Evolutionary conservation across 805 yeast species (phyloP), one percentile per base, ranked within the genome.

Genomic region (Starmerella etchellsii): DNA sequence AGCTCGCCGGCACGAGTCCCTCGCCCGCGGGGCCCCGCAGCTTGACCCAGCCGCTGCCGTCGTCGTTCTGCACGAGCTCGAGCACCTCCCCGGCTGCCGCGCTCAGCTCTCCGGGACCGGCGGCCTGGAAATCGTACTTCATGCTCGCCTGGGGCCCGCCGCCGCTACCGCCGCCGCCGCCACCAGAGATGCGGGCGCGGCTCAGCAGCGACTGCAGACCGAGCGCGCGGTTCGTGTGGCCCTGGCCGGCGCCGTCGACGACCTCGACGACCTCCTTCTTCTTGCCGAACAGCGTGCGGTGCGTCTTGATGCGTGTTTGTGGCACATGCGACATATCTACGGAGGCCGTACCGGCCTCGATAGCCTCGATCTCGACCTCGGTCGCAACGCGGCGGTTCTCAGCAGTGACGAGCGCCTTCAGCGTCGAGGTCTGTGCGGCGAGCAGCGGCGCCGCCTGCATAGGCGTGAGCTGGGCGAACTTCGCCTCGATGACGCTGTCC

Each of bases 1-100:
- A 88, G 0, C 81, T 62, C 0, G 93, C 75, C 2, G 98, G 98
- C 3, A 87, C 95, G 30, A 87, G 66, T 0, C 98, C 98, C 9
- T 59, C 58, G 0, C 97, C 97, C 8, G 57, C 56, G 4, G 70
- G 70, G 13, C 59, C 55, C 19, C 58, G 54, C 2, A 63, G 48
- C 50, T 64, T 61, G 2, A 94, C 80, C 98, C 98, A 88, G 0
- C 98, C 98, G 15, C 83, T 75, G 0, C 95, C 96, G 47, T 82
- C 87, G 56, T 91, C 97, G 1, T 64, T 63, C 37, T 72, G 76
- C 0, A 77, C 40, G 3, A 88, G 68, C 3, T 63, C 62, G 31
- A 87, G 61, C 1, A 58, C 53, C 24, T 81, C 93, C 10, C 87
- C 85, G 0, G 72, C 69, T 5, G 54, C 39, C 1, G 87, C 63